Percentiles rank a stretch among this genome's conserved stretches.
phyloP scores from a whole-genome alignment of 2,329 filamentous ascomycete genomes.

The Cordyceps pruinosa region DNA sequence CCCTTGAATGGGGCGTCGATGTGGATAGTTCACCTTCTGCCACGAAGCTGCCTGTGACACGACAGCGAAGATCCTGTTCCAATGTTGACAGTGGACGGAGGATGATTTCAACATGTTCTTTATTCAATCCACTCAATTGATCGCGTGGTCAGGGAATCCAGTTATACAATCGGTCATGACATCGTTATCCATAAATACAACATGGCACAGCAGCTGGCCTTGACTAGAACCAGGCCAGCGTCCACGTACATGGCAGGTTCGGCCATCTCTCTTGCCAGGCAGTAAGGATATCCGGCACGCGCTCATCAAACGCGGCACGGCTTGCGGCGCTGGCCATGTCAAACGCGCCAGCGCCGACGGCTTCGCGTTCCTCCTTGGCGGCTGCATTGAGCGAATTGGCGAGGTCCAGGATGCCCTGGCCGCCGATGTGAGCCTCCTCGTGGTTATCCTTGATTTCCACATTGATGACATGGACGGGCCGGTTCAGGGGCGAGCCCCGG shows the following conservation, averaged over 20 bases:
- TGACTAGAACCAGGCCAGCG: constrained; percentile 78
- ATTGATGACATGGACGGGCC: constrained; percentile 95
- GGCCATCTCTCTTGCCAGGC: constrained; percentile 96
- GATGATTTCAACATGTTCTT: too few species aligned
- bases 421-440: constrained; percentile 87
- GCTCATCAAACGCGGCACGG: constrained; percentile 78
- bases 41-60: too few species aligned
- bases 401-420: constrained; percentile 84
- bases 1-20: constrained; percentile 5
- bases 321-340: constrained; percentile 60
- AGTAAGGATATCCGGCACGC: constrained; percentile 83
- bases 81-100: too few species aligned
- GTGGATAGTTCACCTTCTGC: neutral
- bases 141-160: neutral
- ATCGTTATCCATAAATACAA: constrained; percentile 1
- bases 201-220: neutral
- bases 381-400: constrained; percentile 77
- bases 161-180: neutral
- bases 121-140: neutral
- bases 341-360: constrained; percentile 58
- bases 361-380: constrained; percentile 68
- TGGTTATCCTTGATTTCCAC: constrained; percentile 98
- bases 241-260: constrained; percentile 86
- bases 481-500: constrained; percentile 78
- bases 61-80: too few species aligned